These are phyloP conservation scores for Pseudofabraea citricarpa DNA, from an alignment of 2,329 filamentous ascomycete genomes.

Conservation along the genomic window DNA sequence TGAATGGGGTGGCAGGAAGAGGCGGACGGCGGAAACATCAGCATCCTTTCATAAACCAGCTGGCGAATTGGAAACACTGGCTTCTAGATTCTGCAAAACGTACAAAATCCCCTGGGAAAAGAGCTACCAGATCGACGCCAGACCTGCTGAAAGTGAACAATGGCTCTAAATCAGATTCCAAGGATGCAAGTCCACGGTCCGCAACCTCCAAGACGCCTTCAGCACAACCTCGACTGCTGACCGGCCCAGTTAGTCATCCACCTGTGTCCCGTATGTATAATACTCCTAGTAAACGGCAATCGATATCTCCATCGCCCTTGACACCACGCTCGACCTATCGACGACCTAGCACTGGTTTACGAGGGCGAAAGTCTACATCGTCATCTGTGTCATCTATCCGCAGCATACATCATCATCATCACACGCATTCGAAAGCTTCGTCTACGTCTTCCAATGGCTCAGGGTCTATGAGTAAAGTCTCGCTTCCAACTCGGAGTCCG, in stretches of 20 bases:
- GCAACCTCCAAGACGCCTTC: slow-evolving; percentile 45
- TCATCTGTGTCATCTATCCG: slow-evolving; percentile 91
- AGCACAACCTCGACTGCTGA: slow-evolving; percentile 28
- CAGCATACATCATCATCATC: slow-evolving; percentile 80
- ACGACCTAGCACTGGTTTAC: slow-evolving; percentile 74
- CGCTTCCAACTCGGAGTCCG: slow-evolving; percentile 64
- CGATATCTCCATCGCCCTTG: slow-evolving; percentile 78
- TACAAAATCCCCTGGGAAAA: slow-evolving; percentile 48
- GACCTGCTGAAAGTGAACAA: slow-evolving; percentile 47
- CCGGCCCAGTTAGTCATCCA: slow-evolving; percentile 25
- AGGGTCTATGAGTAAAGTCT: slow-evolving; percentile 65
- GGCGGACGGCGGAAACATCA: slow-evolving; percentile 49
- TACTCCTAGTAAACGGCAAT: slow-evolving; percentile 61
- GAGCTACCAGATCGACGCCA: slow-evolving; percentile 45
- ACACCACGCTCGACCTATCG: slow-evolving; percentile 86
- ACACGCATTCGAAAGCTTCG: slow-evolving; percentile 89
- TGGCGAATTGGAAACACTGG: slow-evolving; percentile 67
- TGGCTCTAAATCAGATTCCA: slow-evolving; percentile 37
- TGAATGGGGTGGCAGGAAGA: slow-evolving; percentile 20
- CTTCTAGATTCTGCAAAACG: slow-evolving; percentile 64
- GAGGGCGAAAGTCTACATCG: slow-evolving; percentile 91
- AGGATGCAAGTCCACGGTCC: slow-evolving; percentile 53
- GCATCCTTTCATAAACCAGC: slow-evolving; percentile 60
- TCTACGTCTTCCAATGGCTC: slow-evolving; percentile 82
- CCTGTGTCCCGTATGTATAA: slow-evolving; percentile 31